Evolutionary conservation across 805 yeast species (phyloP).

Genomic region (Ogataea neopini): DNA sequence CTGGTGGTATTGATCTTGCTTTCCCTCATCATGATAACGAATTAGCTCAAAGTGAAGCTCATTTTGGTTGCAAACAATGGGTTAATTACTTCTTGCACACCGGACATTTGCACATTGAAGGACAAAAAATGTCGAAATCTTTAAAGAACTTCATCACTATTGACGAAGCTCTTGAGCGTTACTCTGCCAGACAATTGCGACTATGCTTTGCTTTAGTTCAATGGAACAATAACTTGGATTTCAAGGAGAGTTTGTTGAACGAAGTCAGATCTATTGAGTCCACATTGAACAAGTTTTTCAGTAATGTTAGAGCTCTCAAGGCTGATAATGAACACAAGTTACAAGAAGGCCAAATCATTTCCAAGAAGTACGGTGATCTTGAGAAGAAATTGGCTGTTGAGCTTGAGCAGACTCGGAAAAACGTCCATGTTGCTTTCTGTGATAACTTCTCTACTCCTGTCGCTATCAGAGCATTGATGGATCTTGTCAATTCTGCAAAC

Average conservation of each 20-base stretch:
- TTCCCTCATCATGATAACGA: conserved; percentile 99
- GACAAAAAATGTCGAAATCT: conserved; percentile 96
- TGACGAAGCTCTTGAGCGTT: conserved; percentile 77
- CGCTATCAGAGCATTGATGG: conserved; percentile 65
- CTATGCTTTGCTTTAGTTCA: conserved; percentile 86
- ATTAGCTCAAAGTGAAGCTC: conserved; percentile 95
- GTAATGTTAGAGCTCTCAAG: conserved; percentile 79
- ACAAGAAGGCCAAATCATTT: conserved; percentile 49
- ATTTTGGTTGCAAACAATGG: conserved; percentile 89
- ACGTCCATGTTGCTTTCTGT: conserved; percentile 77
- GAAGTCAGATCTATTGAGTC: conserved; percentile 81
- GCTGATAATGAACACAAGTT: conserved; percentile 59
- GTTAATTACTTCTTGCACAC: conserved; percentile 94
- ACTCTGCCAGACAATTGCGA: conserved; percentile 80
- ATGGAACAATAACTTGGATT: conserved; percentile 93
- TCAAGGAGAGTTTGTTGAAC: conserved; percentile 73
- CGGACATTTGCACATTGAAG: conserved; percentile 97
- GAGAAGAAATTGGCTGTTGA: conserved; percentile 53
- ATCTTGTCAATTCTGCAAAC: conserved; percentile 70
- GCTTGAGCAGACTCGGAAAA: conserved; percentile 52
- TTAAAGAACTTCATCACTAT: conserved; percentile 94
- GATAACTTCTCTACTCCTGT: conserved; percentile 84
- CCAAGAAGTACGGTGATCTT: conserved; percentile 56
- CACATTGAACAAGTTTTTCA: conserved; percentile 78
- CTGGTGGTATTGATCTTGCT: conserved; percentile 96